These are phyloP conservation scores for Effrenium voratum DNA, from an alignment of 73 alveolate genomes.

Conservation along the genomic window DNA sequence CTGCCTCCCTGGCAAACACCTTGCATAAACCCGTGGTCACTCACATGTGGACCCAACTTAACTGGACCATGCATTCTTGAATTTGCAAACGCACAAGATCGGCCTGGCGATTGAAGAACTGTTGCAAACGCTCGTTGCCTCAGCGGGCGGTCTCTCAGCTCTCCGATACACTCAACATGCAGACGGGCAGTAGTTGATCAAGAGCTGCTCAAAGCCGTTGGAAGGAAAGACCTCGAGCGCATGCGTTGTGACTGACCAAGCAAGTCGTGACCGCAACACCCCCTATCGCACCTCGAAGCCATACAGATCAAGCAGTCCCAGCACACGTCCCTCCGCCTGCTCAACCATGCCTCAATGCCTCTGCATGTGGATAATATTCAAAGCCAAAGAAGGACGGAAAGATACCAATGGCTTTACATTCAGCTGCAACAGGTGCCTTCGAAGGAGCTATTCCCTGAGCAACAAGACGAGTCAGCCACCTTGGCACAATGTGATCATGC, in stretches of 20 bases:
- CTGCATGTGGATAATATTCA: not conserved
- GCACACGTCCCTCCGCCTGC: conserved; percentile 94
- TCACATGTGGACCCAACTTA: too few relatives aligned
- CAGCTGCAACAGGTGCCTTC: not conserved
- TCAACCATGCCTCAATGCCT: not conserved
- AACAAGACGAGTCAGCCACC: conserved; percentile 87
- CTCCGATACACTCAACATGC: not conserved
- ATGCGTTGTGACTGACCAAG: not conserved
- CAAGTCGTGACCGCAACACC: not conserved
- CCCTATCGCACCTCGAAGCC: conserved; percentile 99
- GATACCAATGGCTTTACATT: not conserved
- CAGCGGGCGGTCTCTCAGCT: not conserved
- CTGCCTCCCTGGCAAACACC: conserved; percentile 91
- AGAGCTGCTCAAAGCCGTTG: conserved; percentile 98
- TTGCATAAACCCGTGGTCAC: too few relatives aligned
- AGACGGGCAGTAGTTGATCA: conserved; percentile 96
- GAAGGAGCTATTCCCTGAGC: conserved; percentile 62
- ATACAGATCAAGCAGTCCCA: conserved; percentile 99
- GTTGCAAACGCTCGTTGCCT: conserved; percentile 93
- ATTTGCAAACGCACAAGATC: not conserved
- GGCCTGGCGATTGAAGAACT: conserved; percentile 92
- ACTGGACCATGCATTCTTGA: too few relatives aligned
- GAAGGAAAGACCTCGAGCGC: conserved; percentile 95
- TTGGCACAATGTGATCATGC: conserved; percentile 8
- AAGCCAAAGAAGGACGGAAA: not conserved